A percentile compares a stretch with the other conserved stretches of the same genome.
Conservation (phyloP, 345 rosid genomes). For the Populus pruinosa region DNA sequence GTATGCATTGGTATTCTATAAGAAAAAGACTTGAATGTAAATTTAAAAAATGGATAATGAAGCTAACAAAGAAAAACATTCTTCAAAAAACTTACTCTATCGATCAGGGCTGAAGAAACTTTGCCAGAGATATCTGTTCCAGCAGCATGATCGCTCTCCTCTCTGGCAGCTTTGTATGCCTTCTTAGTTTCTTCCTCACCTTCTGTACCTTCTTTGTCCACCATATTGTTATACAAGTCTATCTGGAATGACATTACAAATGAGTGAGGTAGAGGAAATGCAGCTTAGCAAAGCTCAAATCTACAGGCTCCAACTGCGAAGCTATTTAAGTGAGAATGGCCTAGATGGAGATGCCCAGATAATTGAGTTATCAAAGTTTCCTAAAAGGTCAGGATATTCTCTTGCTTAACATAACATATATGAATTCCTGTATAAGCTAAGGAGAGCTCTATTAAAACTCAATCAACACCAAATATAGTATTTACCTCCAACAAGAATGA, state of each 20-base stretch:
- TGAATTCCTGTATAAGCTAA: not conserved
- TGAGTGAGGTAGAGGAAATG: not conserved
- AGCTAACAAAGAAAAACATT: not conserved
- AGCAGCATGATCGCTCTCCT: conserved; percentile 62
- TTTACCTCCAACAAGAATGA: not conserved
- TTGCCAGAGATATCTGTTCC: conserved; percentile 60
- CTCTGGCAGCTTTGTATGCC: conserved; percentile 89
- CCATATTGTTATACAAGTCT: conserved; percentile 82
- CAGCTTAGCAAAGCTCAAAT: not conserved
- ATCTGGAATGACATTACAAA: conserved; percentile 41
- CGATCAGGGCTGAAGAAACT: conserved; percentile 75
- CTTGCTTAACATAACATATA: not conserved
- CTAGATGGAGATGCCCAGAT: not conserved
- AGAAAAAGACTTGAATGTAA: not conserved
- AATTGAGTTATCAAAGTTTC: not conserved
- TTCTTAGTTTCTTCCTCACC: conserved; percentile 70
- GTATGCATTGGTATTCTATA: not conserved
- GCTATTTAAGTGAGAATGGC: not conserved
- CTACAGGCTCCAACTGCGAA: not conserved
- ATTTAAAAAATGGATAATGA: not conserved
- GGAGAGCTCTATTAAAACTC: not conserved
- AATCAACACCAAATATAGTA: not conserved
- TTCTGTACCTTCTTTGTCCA: conserved; percentile 78
- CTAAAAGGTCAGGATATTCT: not conserved
- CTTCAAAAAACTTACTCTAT: conserved; percentile 47